phyloP scores from a whole-genome alignment of 1,139 yeast species.

The Blastobotrys petasosporus region DNA sequence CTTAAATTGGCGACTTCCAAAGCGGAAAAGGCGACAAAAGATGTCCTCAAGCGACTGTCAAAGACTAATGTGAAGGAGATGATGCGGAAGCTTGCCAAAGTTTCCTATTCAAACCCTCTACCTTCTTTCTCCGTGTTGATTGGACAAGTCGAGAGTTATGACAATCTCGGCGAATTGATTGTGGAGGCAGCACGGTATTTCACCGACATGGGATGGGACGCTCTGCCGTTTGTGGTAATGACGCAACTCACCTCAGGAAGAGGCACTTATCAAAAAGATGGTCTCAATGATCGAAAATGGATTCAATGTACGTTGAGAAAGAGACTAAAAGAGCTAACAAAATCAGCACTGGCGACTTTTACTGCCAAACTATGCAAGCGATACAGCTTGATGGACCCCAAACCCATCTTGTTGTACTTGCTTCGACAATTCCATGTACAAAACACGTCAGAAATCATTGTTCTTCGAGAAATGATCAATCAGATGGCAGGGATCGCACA shows the following conservation, averaged over 20 bases:
- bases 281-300: slow-evolving; percentile 81
- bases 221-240: slow-evolving; percentile 65
- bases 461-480: slow-evolving; percentile 61
- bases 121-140: slow-evolving; percentile 50
- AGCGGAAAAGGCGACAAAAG: slow-evolving; percentile 80
- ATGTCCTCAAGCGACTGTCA: slow-evolving; percentile 76
- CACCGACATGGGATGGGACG: slow-evolving; percentile 81
- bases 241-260: slow-evolving; percentile 68
- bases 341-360: slow-evolving; percentile 33
- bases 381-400: slow-evolving; percentile 34
- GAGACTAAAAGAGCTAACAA: not conserved
- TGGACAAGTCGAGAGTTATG: slow-evolving; percentile 76
- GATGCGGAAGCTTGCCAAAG: slow-evolving; percentile 70
- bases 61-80: slow-evolving; percentile 73
- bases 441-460: slow-evolving; percentile 59
- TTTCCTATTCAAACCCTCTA: slow-evolving; percentile 76
- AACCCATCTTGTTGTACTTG: slow-evolving; percentile 48
- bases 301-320: slow-evolving; percentile 41
- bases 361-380: slow-evolving; percentile 34
- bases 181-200: slow-evolving; percentile 78
- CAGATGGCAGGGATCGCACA: slow-evolving; percentile 82
- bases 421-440: slow-evolving; percentile 59
- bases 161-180: slow-evolving; percentile 70
- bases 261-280: slow-evolving; percentile 66
- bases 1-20: slow-evolving; percentile 59